Conservation (phyloP, 768 basidiomycete species). For the Leccinum variicolor region DNA sequence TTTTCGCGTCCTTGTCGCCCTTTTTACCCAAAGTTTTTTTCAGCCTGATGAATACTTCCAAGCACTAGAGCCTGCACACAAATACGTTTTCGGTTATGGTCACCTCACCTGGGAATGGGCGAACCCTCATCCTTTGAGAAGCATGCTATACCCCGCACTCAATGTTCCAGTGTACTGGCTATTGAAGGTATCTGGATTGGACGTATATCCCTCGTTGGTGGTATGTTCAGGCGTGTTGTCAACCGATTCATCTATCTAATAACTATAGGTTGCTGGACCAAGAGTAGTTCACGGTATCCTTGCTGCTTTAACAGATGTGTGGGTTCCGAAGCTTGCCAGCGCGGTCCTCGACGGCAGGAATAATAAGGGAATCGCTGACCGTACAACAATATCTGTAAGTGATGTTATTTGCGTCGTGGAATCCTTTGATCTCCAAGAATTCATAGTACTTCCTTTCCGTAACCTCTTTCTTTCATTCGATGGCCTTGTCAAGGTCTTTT, state of each 20-base stretch:
- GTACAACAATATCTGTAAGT: constrained; percentile 60
- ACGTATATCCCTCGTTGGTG: constrained; percentile 49
- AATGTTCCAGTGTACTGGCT: constrained; percentile 79
- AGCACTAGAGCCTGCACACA: constrained; percentile 88
- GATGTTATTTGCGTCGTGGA: not conserved
- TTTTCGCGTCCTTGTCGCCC: constrained; percentile 57
- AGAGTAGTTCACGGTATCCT: constrained; percentile 70
- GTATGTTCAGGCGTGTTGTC: constrained; percentile 42
- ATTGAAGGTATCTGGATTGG: constrained; percentile 54
- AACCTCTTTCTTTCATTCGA: constrained; percentile 82
- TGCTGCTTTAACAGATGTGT: constrained; percentile 80
- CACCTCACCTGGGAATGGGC: constrained; percentile 97
- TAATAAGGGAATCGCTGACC: constrained; percentile 8
- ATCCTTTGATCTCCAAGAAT: not conserved
- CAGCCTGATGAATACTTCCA: constrained; percentile 99
- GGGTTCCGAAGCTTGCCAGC: constrained; percentile 58
- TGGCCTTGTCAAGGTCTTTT: constrained; percentile 81
- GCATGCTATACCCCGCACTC: constrained; percentile 75
- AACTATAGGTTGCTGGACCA: constrained; percentile 64
- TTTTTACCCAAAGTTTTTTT: constrained; percentile 81
- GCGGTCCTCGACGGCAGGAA: constrained; percentile 56
- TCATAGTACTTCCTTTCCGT: constrained; percentile 73
- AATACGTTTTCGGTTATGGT: constrained; percentile 87
- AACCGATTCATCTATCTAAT: not conserved
- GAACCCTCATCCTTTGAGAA: constrained; percentile 64